Evolutionary conservation across 495 filamentous ascomycete species (phyloP).

Genomic region (Aspergillus wentii): DNA sequence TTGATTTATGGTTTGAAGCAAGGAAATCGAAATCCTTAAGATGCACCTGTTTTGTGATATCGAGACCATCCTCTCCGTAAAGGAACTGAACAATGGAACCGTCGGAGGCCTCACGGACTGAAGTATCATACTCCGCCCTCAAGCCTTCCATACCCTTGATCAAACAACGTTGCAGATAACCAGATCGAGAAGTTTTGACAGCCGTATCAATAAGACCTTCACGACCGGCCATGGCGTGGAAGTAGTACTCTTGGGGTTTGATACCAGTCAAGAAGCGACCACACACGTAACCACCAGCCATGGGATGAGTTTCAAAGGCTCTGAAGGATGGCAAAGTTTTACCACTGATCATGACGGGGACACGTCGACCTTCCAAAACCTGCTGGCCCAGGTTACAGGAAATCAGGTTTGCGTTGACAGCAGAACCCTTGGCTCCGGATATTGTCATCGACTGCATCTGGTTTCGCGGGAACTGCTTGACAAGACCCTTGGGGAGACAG

Average conservation of each 20-base stretch:
- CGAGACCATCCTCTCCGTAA: constrained; percentile 94
- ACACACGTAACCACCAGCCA: constrained; percentile 91
- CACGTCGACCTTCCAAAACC: constrained; percentile 88
- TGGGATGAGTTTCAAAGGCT: constrained; percentile 80
- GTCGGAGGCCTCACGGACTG: constrained; percentile 82
- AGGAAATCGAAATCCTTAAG: constrained; percentile 87
- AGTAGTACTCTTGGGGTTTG: constrained; percentile 96
- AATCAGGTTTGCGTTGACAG: constrained; percentile 95
- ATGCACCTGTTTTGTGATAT: constrained; percentile 91
- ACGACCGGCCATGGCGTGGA: constrained; percentile 98
- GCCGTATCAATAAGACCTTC: constrained; percentile 99
- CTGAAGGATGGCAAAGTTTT: constrained; percentile 94
- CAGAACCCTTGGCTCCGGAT: constrained; percentile 89
- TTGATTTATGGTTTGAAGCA: constrained; percentile 65
- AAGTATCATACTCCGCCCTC: constrained; percentile 85
- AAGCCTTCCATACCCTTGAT: constrained; percentile 99
- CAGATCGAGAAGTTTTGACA: constrained; percentile 95
- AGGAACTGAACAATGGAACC: constrained; percentile 92
- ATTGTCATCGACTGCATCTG: constrained; percentile 99
- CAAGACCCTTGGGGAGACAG: constrained; percentile 77
- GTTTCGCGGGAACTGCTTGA: constrained; percentile 91
- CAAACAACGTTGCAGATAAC: constrained; percentile 94
- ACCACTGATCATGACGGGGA: constrained; percentile 96
- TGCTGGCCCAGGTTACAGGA: constrained; percentile 97
- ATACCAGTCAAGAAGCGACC: constrained; percentile 98